Evolutionary conservation across 2,329 filamentous ascomycete species (phyloP).

Genomic region (Penicillium sclerotigenum): DNA sequence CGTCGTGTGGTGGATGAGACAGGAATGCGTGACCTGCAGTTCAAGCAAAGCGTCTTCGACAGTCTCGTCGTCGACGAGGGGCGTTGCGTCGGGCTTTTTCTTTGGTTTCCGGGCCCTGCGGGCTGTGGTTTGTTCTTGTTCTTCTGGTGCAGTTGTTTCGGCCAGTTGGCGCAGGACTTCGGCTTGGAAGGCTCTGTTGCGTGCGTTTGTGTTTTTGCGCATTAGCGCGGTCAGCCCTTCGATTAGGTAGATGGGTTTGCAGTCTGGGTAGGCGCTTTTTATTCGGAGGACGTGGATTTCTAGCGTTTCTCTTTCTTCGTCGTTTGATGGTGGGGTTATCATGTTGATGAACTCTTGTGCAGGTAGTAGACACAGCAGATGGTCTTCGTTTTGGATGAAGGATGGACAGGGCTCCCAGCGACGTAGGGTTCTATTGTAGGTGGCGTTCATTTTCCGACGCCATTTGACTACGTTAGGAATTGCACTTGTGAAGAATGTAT

Average conservation of each 20-base stretch:
- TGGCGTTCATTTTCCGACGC: conserved; percentile 64
- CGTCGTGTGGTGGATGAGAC: conserved; percentile 67
- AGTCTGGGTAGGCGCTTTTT: conserved; percentile 51
- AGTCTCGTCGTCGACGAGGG: conserved; percentile 63
- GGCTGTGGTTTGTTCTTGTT: conserved; percentile 19
- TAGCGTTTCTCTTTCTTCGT: conserved; percentile 47
- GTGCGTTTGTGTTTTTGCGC: conserved; percentile 64
- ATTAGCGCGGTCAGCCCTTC: conserved; percentile 66
- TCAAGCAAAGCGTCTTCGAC: conserved; percentile 69
- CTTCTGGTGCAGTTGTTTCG: conserved; percentile 33
- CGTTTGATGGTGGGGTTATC: conserved; percentile 40
- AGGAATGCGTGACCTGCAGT: conserved; percentile 65
- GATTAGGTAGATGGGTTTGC: conserved; percentile 66
- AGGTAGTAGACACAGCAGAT: conserved; percentile 60
- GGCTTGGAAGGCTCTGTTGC: conserved; percentile 66
- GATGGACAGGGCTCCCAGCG: conserved; percentile 62
- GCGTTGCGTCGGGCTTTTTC: conserved; percentile 42
- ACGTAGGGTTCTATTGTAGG: conserved; percentile 59
- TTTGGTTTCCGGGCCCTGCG: conserved; percentile 30
- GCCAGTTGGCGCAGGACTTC: conserved; percentile 55
- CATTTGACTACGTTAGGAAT: conserved; percentile 60
- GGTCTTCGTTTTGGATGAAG: conserved; percentile 54
- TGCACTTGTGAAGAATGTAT: conserved; percentile 37
- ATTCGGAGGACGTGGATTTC: conserved; percentile 58
- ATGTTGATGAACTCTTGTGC: conserved; percentile 66